These are phyloP conservation scores for Scenedesmus sp. DNA, from an alignment of 163 green algal genomes.

Conservation along the genomic window DNA sequence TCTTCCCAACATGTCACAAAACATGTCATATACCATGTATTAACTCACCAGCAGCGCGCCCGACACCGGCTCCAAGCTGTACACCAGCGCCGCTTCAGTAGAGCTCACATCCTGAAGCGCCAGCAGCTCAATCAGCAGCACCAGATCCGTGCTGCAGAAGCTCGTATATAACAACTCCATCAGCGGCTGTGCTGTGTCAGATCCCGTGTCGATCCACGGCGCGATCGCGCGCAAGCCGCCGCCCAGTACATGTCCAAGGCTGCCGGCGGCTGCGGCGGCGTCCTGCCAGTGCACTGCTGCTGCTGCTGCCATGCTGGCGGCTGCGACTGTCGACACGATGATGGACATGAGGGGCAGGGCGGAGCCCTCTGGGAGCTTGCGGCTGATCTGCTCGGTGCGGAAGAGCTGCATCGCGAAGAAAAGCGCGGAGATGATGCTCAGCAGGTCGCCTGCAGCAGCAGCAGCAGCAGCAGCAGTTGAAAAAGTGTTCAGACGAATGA, in stretches of 20 bases:
- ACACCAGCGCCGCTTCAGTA: conserved; percentile 82
- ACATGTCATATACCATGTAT: background rate
- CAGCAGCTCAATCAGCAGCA: conserved; percentile 82
- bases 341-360: conserved; percentile 44
- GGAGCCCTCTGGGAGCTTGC: conserved; percentile 12
- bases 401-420: conserved; percentile 78
- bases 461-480: background rate
- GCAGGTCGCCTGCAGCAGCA: conserved; percentile 67
- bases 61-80: conserved; percentile 81
- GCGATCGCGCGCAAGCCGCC: background rate
- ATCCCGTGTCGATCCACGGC: background rate
- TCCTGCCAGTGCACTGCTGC: conserved; percentile 42
- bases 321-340: conserved; percentile 28
- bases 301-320: background rate
- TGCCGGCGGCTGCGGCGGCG: conserved; percentile 19
- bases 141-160: conserved; percentile 78
- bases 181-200: background rate
- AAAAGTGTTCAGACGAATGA: background rate
- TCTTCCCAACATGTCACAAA: background rate
- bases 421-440: conserved; percentile 69
- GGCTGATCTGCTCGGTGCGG: conserved; percentile 38
- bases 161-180: conserved; percentile 68
- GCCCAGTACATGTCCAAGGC: conserved; percentile 9
- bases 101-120: conserved; percentile 76
- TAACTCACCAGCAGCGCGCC: conserved; percentile 65